Evolutionary conservation across 805 yeast species (phyloP).

Genomic region (Candida ascalaphidarum): DNA sequence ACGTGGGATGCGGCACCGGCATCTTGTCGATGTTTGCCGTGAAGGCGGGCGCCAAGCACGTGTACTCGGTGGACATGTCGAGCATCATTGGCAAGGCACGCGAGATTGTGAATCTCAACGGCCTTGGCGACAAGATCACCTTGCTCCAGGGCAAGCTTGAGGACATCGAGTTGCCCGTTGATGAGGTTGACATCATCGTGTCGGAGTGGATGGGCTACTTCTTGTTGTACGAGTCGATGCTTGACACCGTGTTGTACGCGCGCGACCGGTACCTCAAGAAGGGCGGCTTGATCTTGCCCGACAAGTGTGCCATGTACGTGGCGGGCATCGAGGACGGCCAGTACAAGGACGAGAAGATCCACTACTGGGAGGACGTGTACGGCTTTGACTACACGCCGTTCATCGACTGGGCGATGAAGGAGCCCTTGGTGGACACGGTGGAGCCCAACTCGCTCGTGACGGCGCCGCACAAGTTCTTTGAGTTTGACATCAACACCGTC

Average conservation of each 20-base stretch:
- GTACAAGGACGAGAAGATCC: conserved; percentile 84
- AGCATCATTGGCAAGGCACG: conserved; percentile 95
- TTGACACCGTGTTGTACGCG: conserved; percentile 91
- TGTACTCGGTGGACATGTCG: conserved; percentile 95
- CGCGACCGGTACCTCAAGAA: conserved; percentile 78
- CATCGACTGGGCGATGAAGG: conserved; percentile 75
- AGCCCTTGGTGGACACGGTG: conserved; percentile 95
- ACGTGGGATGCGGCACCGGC: conserved; percentile 99
- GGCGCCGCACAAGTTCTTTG: conserved; percentile 61
- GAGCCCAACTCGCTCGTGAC: conserved; percentile 68
- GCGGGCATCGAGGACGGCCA: conserved; percentile 92
- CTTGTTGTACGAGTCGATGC: conserved; percentile 91
- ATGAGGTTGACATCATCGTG: conserved; percentile 87
- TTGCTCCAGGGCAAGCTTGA: conserved; percentile 88
- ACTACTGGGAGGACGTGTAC: conserved; percentile 94
- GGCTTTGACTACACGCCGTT: conserved; percentile 96
- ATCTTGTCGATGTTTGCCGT: conserved; percentile 97
- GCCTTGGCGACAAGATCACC: conserved; percentile 79
- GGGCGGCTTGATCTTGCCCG: conserved; percentile 93
- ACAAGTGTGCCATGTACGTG: conserved; percentile 79
- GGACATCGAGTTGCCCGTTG: conserved; percentile 79
- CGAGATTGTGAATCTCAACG: conserved; percentile 76
- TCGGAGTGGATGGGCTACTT: conserved; percentile 99
- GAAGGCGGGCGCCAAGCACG: conserved; percentile 97
- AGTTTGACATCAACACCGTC: conserved; percentile 86